Percentiles rank a stretch among this genome's conserved stretches.
Conservation (phyloP, 768 basidiomycete species). For the Naganishia vaughanmartiniae region DNA sequence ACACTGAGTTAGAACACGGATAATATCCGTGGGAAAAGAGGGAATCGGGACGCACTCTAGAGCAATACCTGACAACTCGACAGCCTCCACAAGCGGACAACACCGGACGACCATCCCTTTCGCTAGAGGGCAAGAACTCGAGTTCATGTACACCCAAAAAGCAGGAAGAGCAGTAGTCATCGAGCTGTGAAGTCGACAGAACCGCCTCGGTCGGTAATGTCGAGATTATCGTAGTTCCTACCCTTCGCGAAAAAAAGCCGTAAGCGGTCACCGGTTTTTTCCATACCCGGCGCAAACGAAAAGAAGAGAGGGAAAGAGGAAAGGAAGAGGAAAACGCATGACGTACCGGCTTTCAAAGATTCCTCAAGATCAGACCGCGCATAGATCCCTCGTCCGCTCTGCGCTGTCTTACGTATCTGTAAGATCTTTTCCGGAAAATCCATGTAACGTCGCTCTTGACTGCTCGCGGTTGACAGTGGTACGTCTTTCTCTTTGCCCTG, state of each 20-base stretch:
- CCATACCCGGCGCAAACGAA: not conserved
- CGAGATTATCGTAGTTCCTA: not conserved
- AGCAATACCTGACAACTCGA: constrained; percentile 70
- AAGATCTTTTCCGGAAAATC: not conserved
- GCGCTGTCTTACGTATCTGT: not conserved
- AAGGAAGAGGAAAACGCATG: too few species aligned
- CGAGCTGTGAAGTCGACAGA: not conserved
- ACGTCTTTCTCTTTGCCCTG: too few species aligned
- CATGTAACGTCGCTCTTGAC: not conserved
- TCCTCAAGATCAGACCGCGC: not conserved
- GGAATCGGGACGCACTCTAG: constrained; percentile 57
- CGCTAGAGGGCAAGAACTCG: not conserved
- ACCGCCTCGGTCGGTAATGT: not conserved
- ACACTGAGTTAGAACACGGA: not conserved
- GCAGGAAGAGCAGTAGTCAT: not conserved
- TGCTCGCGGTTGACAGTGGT: too few species aligned
- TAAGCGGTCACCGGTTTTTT: not conserved
- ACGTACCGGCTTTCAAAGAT: not conserved
- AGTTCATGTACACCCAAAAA: not conserved
- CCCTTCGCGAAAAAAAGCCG: not conserved
- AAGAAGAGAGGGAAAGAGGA: not conserved
- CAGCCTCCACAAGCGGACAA: constrained; percentile 64
- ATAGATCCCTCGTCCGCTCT: not conserved
- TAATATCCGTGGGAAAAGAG: not conserved
- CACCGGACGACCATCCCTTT: not conserved